phyloP scores from a whole-genome alignment of 1,139 yeast genomes.

The Scheffersomyces illinoinensis region DNA sequence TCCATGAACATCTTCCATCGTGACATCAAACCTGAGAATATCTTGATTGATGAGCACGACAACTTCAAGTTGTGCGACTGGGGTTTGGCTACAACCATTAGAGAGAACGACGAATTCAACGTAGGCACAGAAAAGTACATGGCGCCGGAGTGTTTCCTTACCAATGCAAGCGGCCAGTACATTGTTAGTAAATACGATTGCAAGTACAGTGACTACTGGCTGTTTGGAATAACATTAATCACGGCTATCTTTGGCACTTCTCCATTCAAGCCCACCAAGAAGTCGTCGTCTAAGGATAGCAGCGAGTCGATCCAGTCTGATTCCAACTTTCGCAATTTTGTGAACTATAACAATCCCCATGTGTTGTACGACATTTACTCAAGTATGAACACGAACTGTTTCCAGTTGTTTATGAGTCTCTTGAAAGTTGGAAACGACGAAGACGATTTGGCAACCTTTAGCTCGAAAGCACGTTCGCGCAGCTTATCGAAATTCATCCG shows the following conservation, averaged over 20 bases:
- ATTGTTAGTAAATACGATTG: slow-evolving; percentile 31
- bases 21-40: slow-evolving; percentile 57
- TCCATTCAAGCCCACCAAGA: slow-evolving; percentile 33
- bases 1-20: slow-evolving; percentile 49
- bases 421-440: slow-evolving; percentile 36
- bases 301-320: slow-evolving; percentile 26
- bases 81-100: slow-evolving; percentile 50
- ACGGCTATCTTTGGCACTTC: slow-evolving; percentile 51
- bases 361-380: slow-evolving; percentile 46
- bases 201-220: slow-evolving; percentile 42
- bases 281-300: slow-evolving; percentile 13
- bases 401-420: slow-evolving; percentile 32
- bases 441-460: slow-evolving; percentile 28
- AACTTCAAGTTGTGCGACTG: slow-evolving; percentile 55
- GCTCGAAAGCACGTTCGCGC: slow-evolving; percentile 27
- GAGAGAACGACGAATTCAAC: slow-evolving; percentile 43
- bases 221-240: slow-evolving; percentile 43
- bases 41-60: slow-evolving; percentile 40
- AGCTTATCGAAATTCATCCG: slow-evolving; percentile 28
- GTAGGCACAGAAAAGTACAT: slow-evolving; percentile 60
- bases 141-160: slow-evolving; percentile 51
- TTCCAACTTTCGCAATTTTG: slow-evolving; percentile 41
- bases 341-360: slow-evolving; percentile 30
- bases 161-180: slow-evolving; percentile 12
- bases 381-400: slow-evolving; percentile 39